Conservation (phyloP, 768 basidiomycete genomes). For the Leccinum subgranulosum region DNA sequence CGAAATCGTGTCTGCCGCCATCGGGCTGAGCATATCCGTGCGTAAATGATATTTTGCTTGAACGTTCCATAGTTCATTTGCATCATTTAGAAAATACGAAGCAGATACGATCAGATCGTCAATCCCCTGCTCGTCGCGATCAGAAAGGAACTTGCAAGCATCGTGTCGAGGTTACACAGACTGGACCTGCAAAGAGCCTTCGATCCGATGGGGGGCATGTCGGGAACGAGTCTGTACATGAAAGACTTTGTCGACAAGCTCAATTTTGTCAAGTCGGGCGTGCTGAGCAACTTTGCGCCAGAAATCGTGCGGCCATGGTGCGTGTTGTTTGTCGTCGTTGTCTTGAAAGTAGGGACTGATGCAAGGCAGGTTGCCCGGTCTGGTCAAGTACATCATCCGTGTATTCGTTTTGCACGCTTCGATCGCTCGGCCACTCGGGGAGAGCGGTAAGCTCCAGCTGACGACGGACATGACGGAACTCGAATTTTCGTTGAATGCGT, state of each 20-base stretch:
- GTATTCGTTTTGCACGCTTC: slow-evolving; percentile 94
- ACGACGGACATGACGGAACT: slow-evolving; percentile 96
- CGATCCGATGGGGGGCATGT: slow-evolving; percentile 57
- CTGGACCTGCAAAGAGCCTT: slow-evolving; percentile 74
- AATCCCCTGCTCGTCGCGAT: slow-evolving; percentile 67
- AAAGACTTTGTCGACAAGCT: slow-evolving; percentile 79
- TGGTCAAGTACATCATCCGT: slow-evolving; percentile 77
- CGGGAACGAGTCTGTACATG: slow-evolving; percentile 75
- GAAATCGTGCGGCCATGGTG: slow-evolving; percentile 77
- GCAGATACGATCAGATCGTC: slow-evolving; percentile 51
- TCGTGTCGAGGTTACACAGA: slow-evolving; percentile 82
- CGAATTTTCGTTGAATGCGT: slow-evolving; percentile 86
- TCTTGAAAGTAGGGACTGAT: background rate
- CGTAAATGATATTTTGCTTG: slow-evolving; percentile 9
- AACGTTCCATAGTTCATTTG: background rate
- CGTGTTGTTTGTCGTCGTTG: background rate
- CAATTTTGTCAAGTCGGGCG: slow-evolving; percentile 71
- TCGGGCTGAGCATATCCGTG: slow-evolving; percentile 62
- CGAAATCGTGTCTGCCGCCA: slow-evolving; percentile 44
- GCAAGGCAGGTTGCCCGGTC: slow-evolving; percentile 49
- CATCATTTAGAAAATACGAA: slow-evolving; percentile 21
- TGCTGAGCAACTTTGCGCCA: slow-evolving; percentile 74
- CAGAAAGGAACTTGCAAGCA: slow-evolving; percentile 70
- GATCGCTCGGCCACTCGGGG: slow-evolving; percentile 86
- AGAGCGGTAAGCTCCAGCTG: slow-evolving; percentile 90